phyloP scores from a whole-genome alignment of 179 eudicot species.

The Corrigiola litoralis region DNA sequence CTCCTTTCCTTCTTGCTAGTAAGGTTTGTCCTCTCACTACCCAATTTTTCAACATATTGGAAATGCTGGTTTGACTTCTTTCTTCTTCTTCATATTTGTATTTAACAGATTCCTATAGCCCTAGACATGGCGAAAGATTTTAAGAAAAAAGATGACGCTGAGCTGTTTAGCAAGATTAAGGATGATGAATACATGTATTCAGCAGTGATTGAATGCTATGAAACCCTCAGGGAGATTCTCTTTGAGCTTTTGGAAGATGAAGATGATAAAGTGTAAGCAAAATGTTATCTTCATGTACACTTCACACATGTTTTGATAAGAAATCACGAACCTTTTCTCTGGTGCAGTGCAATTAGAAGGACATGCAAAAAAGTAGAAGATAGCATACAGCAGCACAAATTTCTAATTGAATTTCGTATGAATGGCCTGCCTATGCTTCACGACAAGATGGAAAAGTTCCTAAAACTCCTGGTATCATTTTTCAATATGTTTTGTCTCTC shows the following conservation, averaged over 20 bases:
- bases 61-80: constrained; percentile 2
- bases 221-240: constrained; percentile 67
- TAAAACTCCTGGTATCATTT: constrained; percentile 60
- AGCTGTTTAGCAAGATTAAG: constrained; percentile 70
- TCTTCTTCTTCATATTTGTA: not conserved
- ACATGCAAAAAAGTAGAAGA: constrained; percentile 56
- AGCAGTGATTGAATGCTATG: constrained; percentile 89
- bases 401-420: constrained; percentile 68
- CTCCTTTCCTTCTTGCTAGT: constrained; percentile 99
- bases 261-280: constrained; percentile 61
- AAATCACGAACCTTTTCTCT: constrained; percentile 8
- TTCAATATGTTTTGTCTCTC: not conserved
- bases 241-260: constrained; percentile 47
- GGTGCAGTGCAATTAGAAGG: constrained; percentile 49
- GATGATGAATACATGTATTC: constrained; percentile 81
- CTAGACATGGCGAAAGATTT: constrained; percentile 98
- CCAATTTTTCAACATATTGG: constrained; percentile 4
- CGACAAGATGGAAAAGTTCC: constrained; percentile 83
- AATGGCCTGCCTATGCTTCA: constrained; percentile 69
- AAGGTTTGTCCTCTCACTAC: constrained; percentile 50
- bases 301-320: constrained; percentile 5
- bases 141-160: constrained; percentile 71
- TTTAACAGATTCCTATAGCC: constrained; percentile 87
- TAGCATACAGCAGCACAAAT: constrained; percentile 46
- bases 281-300: not conserved